Percentiles rank a stretch among this genome's conserved stretches.
Evolutionary conservation across 257 asterid genomes (phyloP).

Genomic region (Rhazya stricta): DNA sequence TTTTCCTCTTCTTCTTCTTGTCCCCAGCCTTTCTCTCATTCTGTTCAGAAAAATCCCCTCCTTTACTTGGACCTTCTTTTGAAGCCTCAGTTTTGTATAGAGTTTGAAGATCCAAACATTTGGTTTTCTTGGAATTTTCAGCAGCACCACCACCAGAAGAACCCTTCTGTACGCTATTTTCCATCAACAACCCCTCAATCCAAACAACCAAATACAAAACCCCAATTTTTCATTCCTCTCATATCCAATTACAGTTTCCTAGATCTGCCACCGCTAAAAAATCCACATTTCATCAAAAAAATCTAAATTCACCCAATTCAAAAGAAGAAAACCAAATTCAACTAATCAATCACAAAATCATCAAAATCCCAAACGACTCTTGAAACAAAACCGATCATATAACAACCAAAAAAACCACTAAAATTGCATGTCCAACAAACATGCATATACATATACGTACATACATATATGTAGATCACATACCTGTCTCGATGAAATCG

Average conservation of each 20-base stretch:
- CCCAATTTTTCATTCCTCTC: slow-evolving; percentile 33
- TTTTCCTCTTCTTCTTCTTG: slow-evolving; percentile 43
- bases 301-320: slow-evolving; percentile 7
- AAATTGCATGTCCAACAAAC: neutral
- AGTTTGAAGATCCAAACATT: slow-evolving; percentile 81
- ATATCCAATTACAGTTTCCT: slow-evolving; percentile 36
- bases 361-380: slow-evolving; percentile 4
- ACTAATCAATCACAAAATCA: slow-evolving; percentile 14
- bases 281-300: slow-evolving; percentile 9
- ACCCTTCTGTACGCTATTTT: slow-evolving; percentile 50
- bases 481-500: slow-evolving; percentile 50
- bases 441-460: too few relatives aligned
- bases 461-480: neutral
- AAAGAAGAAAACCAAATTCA: neutral
- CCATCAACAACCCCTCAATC: slow-evolving; percentile 64
- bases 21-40: slow-evolving; percentile 30
- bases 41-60: slow-evolving; percentile 20
- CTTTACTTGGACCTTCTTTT: slow-evolving; percentile 34
- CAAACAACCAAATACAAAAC: slow-evolving; percentile 25
- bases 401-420: neutral
- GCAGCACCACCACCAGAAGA: slow-evolving; percentile 30
- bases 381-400: slow-evolving; percentile 16
- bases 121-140: slow-evolving; percentile 61
- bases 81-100: slow-evolving; percentile 50
- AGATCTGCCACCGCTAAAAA: slow-evolving; percentile 63